Evolutionary conservation across 345 rosid genomes (phyloP), one percentile per base, ranked within the genome.

Genomic region (Arabidopsis suecica): DNA sequence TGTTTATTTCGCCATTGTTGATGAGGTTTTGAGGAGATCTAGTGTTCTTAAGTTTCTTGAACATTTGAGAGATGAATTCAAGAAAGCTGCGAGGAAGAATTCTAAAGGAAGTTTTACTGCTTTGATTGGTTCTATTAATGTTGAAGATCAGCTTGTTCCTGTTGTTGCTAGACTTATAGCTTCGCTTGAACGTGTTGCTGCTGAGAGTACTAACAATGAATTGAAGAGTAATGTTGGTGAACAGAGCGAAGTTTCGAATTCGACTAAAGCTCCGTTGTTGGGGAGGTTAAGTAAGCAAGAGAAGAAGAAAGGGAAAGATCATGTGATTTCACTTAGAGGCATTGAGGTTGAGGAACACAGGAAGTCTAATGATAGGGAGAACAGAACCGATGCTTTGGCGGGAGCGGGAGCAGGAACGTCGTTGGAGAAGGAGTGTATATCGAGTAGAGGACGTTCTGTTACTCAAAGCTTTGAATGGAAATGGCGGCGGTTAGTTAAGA

Each of bases 241-340:
- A 23, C 85, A 83, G 55, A 71, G 61, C 22, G 94, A 90, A 78
- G 41, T 76, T 69, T 62, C 68, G 36, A 85, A 48, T 78, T 90
- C 90, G 3, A 90, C 91, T 0, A 90, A 83, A 82, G 89, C 88
- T 57, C 98, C 91, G 40, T 80, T 93, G 61, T 68, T 93, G 68
- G 96, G 95, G 28, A 90, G 80, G 73, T 48, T 68, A 9, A 82
- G 78, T 72, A 78, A 60, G 78, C 96, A 83, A 54, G 93, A 89
- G 23, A 89, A 89, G 82, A 92, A 85, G 83, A 88, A 87, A 81
- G 78, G 78, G 9, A 93, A 87, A 72, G 97, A 91, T 75, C 90
- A 88, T 45, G 73, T 83, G 49, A 75, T 88, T 62, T 69, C 83
- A 3, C 32, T 88, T 64, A 83, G 91, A 82, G 90, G 88, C 41